These are phyloP conservation scores for Hebeloma cylindrosporum DNA, from an alignment of 768 basidiomycete genomes.

Conservation along the genomic window DNA sequence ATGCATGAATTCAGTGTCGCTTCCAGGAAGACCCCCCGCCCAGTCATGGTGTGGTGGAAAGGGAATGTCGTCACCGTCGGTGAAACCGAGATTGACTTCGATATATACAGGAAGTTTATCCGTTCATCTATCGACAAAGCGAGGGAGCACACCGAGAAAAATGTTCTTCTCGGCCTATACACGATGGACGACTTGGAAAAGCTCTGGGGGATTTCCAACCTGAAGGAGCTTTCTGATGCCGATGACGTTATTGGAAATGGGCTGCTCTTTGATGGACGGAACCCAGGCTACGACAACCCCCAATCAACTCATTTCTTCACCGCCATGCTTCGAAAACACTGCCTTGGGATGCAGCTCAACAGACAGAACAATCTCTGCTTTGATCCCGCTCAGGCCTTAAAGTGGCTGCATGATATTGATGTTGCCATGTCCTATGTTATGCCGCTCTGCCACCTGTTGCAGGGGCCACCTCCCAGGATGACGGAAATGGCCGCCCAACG, in stretches of 20 bases:
- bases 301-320: not conserved
- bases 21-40: conserved; percentile 1
- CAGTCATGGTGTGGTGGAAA: conserved; percentile 1
- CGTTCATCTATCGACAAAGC: not conserved
- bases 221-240: not conserved
- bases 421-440: not conserved
- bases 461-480: conserved; percentile 9
- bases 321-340: not conserved
- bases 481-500: conserved; percentile 5
- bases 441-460: conserved; percentile 4
- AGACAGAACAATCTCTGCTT: not conserved
- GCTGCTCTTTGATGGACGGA: conserved; percentile 1
- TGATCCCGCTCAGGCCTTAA: not conserved
- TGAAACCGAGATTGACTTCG: too few relatives aligned
- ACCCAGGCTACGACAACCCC: not conserved
- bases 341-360: not conserved
- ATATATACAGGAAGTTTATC: not conserved
- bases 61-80: not conserved
- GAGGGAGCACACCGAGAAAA: not conserved
- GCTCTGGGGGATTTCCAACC: not conserved
- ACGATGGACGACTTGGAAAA: not conserved
- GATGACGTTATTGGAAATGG: conserved; percentile 5
- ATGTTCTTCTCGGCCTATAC: not conserved
- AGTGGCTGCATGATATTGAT: conserved; percentile 4
- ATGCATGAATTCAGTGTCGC: not conserved